phyloP scores from a whole-genome alignment of 495 filamentous ascomycete genomes.

The Hypoxylon lienhwacheense region DNA sequence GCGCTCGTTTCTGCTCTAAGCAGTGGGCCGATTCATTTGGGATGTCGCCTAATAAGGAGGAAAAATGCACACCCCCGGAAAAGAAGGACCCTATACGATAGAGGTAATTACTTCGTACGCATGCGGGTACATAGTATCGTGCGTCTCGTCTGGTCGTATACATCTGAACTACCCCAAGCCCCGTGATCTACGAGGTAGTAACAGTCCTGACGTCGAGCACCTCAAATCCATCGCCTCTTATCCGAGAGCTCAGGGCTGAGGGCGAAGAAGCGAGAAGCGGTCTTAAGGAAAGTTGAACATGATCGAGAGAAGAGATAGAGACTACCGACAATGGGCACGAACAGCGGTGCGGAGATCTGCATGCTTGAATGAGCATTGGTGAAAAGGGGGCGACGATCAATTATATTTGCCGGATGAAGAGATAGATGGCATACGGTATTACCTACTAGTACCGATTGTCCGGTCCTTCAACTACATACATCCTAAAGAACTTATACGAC shows the following conservation, averaged over 20 bases:
- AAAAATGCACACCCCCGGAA: constrained; percentile 36
- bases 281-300: neutral
- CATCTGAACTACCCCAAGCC: neutral
- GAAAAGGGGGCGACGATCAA: constrained; percentile 27
- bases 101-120: constrained; percentile 24
- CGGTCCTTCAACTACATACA: constrained; percentile 19
- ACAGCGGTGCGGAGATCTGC: constrained; percentile 17
- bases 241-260: constrained; percentile 1
- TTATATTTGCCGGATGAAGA: constrained; percentile 34
- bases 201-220: no score
- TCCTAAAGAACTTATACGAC: no score
- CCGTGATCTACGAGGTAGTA: constrained; percentile 1
- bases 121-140: neutral
- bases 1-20: constrained; percentile 26
- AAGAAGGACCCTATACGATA: constrained; percentile 21
- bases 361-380: constrained; percentile 18
- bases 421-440: constrained; percentile 14
- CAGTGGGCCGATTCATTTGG: constrained; percentile 36
- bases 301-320: neutral
- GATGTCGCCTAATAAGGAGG: constrained; percentile 37
- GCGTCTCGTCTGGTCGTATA: neutral
- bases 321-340: neutral
- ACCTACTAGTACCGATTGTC: constrained; percentile 19
- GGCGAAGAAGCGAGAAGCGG: constrained; percentile 10
- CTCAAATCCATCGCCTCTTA: no score